Evolutionary conservation across 257 asterid species (phyloP), one percentile per base, ranked within the genome.

Genomic region (Ajuga chamaepitys): DNA sequence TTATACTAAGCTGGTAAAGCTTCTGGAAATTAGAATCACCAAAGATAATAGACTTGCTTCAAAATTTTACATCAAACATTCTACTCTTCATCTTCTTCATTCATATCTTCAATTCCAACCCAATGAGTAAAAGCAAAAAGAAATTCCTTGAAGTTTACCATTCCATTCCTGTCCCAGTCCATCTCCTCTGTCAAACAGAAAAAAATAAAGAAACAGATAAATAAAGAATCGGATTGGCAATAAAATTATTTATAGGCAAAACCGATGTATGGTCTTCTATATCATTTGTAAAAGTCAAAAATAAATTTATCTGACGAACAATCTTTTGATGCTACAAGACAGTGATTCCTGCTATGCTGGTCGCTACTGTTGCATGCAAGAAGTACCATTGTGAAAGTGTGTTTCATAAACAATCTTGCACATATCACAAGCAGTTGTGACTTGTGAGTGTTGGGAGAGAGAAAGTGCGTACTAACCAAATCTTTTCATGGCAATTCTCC

Each of bases 111-210:
- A 2, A 92, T 82, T 44, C 98, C 98, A 16, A 88, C 95, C 98
- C 98, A 92, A 37, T 77, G 73, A 18, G 92, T 88, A 60, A 92
- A 88, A 70, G 98, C 97, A 73, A 92, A 92, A 14, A 92, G 90
- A 67, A 88, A 92, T 45, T 92, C 98, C 70, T 89, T 87, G 81
- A 86, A 92, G 85, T 82, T 92, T 37, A 86, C 97, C 82, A 67
- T 85, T 64, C 97, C 98, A 56, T 89, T 92, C 72, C 77, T 85
- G 77, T 88, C 95, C 98, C 97, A 88, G 75, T 92, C 98, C 97
- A 92, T 92, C 81, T 92, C 98, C 67, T 92, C 98, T 92, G 87
- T n/a, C 82, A 81, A 45, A 52, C 56, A 37, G 10, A 42, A 42
- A 40, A 35, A 18, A 66, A 13, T 11, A 35, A 21, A 24, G 1